A percentile compares a stretch with the other conserved stretches of the same genome.
These are phyloP conservation scores for Petunia axillaris DNA, from an alignment of 257 asterid species.

Conservation along the genomic window DNA sequence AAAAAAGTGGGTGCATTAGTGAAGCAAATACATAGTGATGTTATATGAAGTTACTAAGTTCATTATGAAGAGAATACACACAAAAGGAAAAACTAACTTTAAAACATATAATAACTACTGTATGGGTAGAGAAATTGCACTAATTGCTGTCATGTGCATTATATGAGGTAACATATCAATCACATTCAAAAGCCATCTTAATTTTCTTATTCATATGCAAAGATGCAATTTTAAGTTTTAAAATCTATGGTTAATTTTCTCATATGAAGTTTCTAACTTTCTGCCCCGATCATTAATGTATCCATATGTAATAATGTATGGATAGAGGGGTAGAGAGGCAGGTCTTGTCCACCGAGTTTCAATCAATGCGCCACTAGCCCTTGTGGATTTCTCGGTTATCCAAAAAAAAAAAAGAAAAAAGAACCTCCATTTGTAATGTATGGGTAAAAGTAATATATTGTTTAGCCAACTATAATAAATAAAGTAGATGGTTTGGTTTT, in stretches of 20 bases:
- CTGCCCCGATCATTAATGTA: not conserved
- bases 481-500: not conserved
- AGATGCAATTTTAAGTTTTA: not conserved
- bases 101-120: not conserved
- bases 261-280: not conserved
- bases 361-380: no score
- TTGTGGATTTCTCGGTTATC: no score
- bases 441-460: not conserved
- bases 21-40: not conserved
- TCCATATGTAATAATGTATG: not conserved
- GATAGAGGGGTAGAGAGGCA: no score
- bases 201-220: not conserved
- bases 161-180: slow-evolving; percentile 6
- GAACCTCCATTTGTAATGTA: not conserved
- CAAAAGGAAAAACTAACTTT: not conserved
- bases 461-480: not conserved
- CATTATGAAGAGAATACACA: not conserved
- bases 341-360: no score
- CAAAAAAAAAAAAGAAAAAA: no score
- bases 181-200: not conserved
- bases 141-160: slow-evolving; percentile 4
- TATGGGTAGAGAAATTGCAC: slow-evolving; percentile 5
- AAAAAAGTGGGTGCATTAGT: not conserved
- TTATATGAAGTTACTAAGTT: not conserved
- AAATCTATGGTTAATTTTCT: not conserved